These are phyloP conservation scores for Amesomyces nigricolor DNA, from an alignment of 2,329 filamentous ascomycete genomes.

Conservation along the genomic window DNA sequence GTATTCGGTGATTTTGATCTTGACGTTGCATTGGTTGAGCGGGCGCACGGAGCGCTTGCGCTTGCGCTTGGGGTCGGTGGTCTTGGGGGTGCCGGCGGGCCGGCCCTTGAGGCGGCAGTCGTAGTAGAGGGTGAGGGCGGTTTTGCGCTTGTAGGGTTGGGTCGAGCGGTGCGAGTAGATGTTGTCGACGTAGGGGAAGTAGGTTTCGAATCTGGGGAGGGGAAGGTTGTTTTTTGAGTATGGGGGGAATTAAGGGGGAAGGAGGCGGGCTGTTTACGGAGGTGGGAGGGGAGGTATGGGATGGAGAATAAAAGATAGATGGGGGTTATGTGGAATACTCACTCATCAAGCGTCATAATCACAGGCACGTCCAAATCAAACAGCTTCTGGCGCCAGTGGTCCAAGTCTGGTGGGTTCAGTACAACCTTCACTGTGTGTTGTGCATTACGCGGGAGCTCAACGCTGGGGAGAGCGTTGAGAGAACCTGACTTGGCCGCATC, in stretches of 20 bases:
- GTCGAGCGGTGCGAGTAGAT: conserved; percentile 80
- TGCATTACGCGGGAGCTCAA: not conserved
- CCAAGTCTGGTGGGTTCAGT: conserved; percentile 60
- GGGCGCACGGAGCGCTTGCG: conserved; percentile 69
- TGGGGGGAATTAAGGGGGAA: no score
- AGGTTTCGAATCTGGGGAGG: conserved; percentile 61
- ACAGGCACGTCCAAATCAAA: conserved; percentile 73
- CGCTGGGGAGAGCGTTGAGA: not conserved
- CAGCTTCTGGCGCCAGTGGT: conserved; percentile 63
- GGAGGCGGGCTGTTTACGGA: no score
- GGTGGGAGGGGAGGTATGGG: no score
- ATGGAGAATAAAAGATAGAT: not conserved
- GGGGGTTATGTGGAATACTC: conserved; percentile 29
- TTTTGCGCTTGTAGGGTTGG: conserved; percentile 73
- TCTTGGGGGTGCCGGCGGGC: conserved; percentile 72
- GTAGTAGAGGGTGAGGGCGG: conserved; percentile 81
- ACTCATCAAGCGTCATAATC: conserved; percentile 69
- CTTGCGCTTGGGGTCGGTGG: conserved; percentile 75
- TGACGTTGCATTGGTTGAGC: conserved; percentile 76
- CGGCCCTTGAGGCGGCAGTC: conserved; percentile 77
- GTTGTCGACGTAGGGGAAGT: conserved; percentile 80
- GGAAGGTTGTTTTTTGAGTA: not conserved
- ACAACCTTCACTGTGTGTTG: conserved; percentile 50
- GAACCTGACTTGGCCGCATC: not conserved
- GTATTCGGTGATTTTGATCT: conserved; percentile 81